phyloP scores from a whole-genome alignment of 257 asterid species.

The Haberlea rhodopensis region DNA sequence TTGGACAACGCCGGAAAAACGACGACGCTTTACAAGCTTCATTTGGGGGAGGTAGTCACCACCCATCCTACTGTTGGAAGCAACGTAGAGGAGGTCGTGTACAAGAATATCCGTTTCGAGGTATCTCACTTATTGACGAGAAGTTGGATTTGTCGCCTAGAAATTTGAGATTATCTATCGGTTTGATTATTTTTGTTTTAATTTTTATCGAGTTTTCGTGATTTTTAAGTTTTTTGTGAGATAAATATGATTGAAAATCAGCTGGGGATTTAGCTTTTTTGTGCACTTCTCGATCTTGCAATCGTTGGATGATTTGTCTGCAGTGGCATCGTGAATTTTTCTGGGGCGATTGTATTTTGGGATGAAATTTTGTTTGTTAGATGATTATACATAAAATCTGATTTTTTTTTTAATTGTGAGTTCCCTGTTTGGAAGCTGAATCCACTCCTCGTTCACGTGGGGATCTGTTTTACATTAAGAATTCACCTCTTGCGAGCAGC shows the following conservation, averaged over 20 bases:
- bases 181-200: neutral
- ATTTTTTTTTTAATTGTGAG: neutral
- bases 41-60: constrained; percentile 1
- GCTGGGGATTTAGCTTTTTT: neutral
- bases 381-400: neutral
- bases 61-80: neutral
- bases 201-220: neutral
- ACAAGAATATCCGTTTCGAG: neutral
- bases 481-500: neutral
- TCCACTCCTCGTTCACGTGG: neutral
- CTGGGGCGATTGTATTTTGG: neutral
- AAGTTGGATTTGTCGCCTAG: neutral
- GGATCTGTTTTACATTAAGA: neutral
- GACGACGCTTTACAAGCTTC: constrained; percentile 3
- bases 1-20: neutral
- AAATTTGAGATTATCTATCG: neutral
- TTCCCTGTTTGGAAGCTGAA: neutral
- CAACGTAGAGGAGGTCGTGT: neutral
- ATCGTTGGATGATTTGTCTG: neutral
- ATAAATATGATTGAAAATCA: neutral
- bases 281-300: neutral
- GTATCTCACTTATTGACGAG: neutral
- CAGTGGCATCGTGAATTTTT: neutral
- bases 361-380: neutral
- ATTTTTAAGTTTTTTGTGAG: neutral